phyloP scores from a whole-genome alignment of 2,329 filamentous ascomycete species.

The Endocalyx cinctus region DNA sequence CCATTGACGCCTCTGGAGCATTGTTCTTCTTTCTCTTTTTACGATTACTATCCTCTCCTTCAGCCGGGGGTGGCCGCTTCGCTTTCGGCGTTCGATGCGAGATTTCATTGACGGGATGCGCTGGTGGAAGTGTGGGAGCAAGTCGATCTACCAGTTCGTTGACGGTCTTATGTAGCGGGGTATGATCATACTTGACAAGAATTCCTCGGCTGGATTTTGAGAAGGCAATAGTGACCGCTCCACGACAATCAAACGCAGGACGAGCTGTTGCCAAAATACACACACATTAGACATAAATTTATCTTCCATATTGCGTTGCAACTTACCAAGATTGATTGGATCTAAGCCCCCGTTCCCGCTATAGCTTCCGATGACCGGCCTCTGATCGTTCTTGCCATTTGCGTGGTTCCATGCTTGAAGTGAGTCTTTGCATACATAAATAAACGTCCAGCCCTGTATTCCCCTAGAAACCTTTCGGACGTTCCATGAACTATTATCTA shows the following conservation, averaged over 20 bases:
- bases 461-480: slow-evolving; percentile 39
- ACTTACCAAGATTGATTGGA: slow-evolving; percentile 38
- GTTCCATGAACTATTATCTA: slow-evolving; percentile 47
- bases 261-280: slow-evolving; percentile 38
- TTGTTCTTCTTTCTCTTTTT: slow-evolving; percentile 23
- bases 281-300: too few species aligned
- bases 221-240: slow-evolving; percentile 46
- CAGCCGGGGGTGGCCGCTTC: slow-evolving; percentile 22
- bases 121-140: slow-evolving; percentile 32
- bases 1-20: slow-evolving; percentile 15
- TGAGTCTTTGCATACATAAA: slow-evolving; percentile 50
- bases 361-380: slow-evolving; percentile 42
- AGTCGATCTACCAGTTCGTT: slow-evolving; percentile 43
- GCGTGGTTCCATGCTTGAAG: slow-evolving; percentile 46
- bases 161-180: slow-evolving; percentile 52
- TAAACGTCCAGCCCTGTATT: slow-evolving; percentile 48
- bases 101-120: slow-evolving; percentile 13
- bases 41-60: slow-evolving; percentile 21
- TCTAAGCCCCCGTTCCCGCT: slow-evolving; percentile 43
- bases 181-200: slow-evolving; percentile 52
- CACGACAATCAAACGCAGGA: slow-evolving; percentile 57
- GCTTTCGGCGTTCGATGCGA: slow-evolving; percentile 23
- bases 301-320: background rate
- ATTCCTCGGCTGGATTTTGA: slow-evolving; percentile 42
- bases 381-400: slow-evolving; percentile 35